Base-by-base conservation (phyloP, 2,329 filamentous ascomycete genomes). In the Phialemoniopsis sp. region DNA sequence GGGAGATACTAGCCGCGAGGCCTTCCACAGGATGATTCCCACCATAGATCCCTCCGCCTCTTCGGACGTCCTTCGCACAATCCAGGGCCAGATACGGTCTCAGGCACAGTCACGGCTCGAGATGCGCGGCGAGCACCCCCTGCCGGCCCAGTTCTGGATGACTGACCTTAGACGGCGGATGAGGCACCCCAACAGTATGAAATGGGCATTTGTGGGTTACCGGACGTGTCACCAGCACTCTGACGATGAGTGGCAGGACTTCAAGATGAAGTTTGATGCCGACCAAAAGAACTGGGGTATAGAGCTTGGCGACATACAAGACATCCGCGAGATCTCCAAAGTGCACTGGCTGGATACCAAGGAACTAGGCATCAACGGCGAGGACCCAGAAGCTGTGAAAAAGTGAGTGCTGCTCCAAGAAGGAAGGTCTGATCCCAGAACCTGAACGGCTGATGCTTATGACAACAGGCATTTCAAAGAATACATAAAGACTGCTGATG, bases 171-270 rank as follows among this genome's bases (percentile, higher is more conserved):
- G 21, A 10, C 21, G 21, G 21, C 21, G 10, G 21, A 26, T 26
- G 21, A 26, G 10, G 21, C 21, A 26, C 10, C 6, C 6, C 21
- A 26, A 26, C n/a, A n/a, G n/a, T 26, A 6, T 26, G 6, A 21
- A 29, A 29, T 56, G 52, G 54, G 50, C 44, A 9, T 53, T 39
- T 36, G 51, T 55, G 0, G 50, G 46, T 1, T 59, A 56, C 17
- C 47, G 54, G 0, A 7, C 48, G 1, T 52, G 41, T 15, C 43
- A 55, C 19, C 32, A 16, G 8, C 17, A 15, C 21, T 2, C 46
- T 6, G 38, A 48, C 12, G 45, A 47, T 4, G 43, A 47, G 13
- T 59, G 55, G 55, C 41, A 47, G 4, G 18, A 36, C 4, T 59
- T 57, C 17, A 52, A 46, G 17, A 19, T 28, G 3, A 56, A 43